Evolutionary conservation across 2,329 filamentous ascomycete species (phyloP).

Genomic region (Curvularia sp.): DNA sequence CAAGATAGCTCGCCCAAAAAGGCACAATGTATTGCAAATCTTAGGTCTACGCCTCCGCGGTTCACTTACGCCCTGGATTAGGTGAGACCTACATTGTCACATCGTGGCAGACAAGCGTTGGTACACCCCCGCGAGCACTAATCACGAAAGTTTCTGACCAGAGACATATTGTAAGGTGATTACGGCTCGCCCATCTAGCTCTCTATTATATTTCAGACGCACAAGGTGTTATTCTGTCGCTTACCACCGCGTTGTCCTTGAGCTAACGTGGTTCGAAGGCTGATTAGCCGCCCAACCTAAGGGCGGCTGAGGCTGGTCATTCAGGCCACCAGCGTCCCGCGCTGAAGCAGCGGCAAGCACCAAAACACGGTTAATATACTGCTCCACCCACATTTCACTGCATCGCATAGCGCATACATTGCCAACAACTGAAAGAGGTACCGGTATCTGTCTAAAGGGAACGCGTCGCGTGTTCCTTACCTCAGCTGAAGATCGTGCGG

Average conservation of each 20-base stretch:
- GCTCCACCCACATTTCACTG: neutral
- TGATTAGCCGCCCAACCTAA: conserved; percentile 4
- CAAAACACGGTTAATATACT: conserved; percentile 1
- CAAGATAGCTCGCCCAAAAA: neutral
- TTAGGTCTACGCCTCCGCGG: neutral
- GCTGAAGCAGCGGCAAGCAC: conserved; percentile 1
- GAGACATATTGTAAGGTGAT: neutral
- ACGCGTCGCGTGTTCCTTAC: neutral
- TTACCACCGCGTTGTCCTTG: neutral
- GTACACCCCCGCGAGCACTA: neutral
- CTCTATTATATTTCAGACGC: neutral
- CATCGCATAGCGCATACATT: neutral
- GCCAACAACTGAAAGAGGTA: neutral
- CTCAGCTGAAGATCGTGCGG: neutral
- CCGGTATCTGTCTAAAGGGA: neutral
- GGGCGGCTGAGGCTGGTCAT: conserved; percentile 4
- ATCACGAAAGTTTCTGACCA: neutral
- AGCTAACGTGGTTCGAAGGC: neutral
- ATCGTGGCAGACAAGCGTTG: neutral
- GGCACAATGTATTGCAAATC: neutral
- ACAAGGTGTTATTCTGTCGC: neutral
- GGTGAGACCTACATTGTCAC: neutral
- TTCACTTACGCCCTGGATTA: neutral
- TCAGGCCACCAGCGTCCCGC: conserved; percentile 13
- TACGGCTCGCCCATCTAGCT: neutral